A percentile compares a stretch with the other conserved stretches of the same genome.
Evolutionary conservation across 169 alveolate genomes (phyloP).

Genomic region (Plasmodium gallinaceum): DNA sequence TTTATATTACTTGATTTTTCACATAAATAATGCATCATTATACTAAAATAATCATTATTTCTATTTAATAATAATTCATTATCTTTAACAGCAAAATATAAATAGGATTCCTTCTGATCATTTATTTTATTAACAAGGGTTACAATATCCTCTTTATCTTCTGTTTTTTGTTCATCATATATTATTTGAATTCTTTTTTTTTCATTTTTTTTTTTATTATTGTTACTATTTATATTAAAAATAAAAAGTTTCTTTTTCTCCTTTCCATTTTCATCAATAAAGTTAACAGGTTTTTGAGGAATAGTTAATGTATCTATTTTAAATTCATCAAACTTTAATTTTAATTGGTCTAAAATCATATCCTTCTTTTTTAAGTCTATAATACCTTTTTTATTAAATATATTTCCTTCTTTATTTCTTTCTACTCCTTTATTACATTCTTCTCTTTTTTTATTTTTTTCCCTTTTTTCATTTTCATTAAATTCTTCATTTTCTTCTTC

Average conservation of each 20-base stretch:
- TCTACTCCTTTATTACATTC: background rate
- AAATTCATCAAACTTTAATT: slow-evolving; percentile 56
- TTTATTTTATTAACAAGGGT: slow-evolving; percentile 23
- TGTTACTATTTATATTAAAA: slow-evolving; percentile 59
- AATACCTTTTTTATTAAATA: slow-evolving; percentile 22
- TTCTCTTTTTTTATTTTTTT: background rate
- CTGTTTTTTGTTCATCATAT: slow-evolving; percentile 6
- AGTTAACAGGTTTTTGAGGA: slow-evolving; percentile 35
- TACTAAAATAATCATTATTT: slow-evolving; percentile 71
- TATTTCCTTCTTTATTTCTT: background rate
- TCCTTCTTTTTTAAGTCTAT: slow-evolving; percentile 51
- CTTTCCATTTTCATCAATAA: slow-evolving; percentile 60
- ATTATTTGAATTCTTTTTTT: slow-evolving; percentile 55
- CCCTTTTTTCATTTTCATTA: background rate
- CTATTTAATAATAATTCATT: slow-evolving; percentile 31
- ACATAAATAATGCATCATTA: slow-evolving; percentile 72
- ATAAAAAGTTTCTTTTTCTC: slow-evolving; percentile 64
- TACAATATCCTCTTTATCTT: slow-evolving; percentile 6
- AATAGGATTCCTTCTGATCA: slow-evolving; percentile 68
- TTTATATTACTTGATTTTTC: slow-evolving; percentile 12
- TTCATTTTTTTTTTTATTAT: slow-evolving; percentile 28
- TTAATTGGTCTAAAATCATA: slow-evolving; percentile 41
- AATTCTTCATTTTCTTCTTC: slow-evolving; percentile 1
- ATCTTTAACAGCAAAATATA: slow-evolving; percentile 52
- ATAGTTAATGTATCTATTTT: slow-evolving; percentile 50